Conservation (phyloP, 441 rosid species). For the Pelargonium fulgidum region DNA sequence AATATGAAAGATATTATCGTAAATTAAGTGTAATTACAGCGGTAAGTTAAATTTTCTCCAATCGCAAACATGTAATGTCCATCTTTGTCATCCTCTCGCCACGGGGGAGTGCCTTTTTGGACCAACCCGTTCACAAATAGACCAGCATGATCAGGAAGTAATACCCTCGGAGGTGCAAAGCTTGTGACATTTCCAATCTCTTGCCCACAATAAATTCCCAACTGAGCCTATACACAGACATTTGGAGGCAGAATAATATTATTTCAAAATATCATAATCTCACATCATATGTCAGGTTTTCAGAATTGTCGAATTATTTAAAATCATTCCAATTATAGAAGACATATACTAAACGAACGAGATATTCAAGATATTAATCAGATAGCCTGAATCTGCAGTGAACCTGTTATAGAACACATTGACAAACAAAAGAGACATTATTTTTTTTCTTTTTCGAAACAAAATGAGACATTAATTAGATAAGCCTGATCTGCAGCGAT, state of each 20-base stretch:
- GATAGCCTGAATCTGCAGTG: too few relatives aligned
- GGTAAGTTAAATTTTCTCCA: slow-evolving; percentile 69
- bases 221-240: slow-evolving; percentile 28
- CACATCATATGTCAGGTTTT: neutral
- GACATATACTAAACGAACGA: too few relatives aligned
- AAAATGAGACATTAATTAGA: neutral
- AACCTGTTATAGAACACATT: too few relatives aligned
- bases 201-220: slow-evolving; percentile 53
- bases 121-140: slow-evolving; percentile 47
- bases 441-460: too few relatives aligned
- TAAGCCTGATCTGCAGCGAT: neutral
- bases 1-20: neutral
- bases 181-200: slow-evolving; percentile 64
- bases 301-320: neutral
- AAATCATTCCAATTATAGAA: too few relatives aligned
- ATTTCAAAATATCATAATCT: neutral
- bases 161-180: slow-evolving; percentile 56
- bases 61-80: slow-evolving; percentile 72
- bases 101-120: slow-evolving; percentile 68
- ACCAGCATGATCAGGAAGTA: slow-evolving; percentile 39
- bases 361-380: too few relatives aligned
- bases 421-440: too few relatives aligned
- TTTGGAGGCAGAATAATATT: neutral
- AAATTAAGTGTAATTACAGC: slow-evolving; percentile 40
- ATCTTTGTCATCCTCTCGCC: slow-evolving; percentile 95